Evolutionary conservation across 2,329 filamentous ascomycete genomes (phyloP).

Genomic region (Cyclaneusma minus): DNA sequence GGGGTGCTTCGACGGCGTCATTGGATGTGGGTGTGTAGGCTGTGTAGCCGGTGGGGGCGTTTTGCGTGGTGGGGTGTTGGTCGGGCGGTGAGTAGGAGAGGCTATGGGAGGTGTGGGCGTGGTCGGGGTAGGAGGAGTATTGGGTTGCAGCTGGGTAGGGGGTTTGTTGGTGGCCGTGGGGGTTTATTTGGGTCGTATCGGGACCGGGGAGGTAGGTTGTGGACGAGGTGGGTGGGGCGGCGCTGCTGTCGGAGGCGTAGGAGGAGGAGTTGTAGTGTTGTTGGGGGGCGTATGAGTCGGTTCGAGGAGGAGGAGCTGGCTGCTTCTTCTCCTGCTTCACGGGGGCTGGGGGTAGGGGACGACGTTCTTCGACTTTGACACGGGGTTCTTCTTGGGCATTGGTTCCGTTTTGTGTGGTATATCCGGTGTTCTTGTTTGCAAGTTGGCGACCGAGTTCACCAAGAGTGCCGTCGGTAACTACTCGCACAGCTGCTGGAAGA

Average conservation of each 20-base stretch:
- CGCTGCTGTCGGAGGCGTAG: constrained; percentile 5
- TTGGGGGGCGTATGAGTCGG: not conserved
- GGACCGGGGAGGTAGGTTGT: constrained; percentile 7
- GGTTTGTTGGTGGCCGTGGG: constrained; percentile 13
- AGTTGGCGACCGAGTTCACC: constrained; percentile 25
- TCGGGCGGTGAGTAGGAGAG: constrained; percentile 12
- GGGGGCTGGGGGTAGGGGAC: constrained; percentile 2
- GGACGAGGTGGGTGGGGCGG: constrained; percentile 2
- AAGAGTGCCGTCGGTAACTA: constrained; percentile 31
- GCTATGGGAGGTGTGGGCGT: constrained; percentile 5
- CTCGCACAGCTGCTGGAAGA: constrained; percentile 29
- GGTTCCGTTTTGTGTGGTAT: constrained; percentile 6
- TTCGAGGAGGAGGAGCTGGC: not conserved
- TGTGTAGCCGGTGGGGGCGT: too few species aligned
- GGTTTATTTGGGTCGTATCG: too few species aligned
- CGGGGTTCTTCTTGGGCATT: constrained; percentile 1
- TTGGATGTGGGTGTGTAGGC: constrained; percentile 6
- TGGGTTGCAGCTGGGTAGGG: constrained; percentile 17
- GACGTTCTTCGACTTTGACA: not conserved
- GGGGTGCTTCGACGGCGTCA: constrained; percentile 11
- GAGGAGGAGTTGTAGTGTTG: constrained; percentile 4
- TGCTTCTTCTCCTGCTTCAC: not conserved
- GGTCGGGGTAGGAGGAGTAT: constrained; percentile 14
- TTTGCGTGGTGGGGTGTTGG: too few species aligned
- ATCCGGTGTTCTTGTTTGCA: constrained; percentile 23